Conservation (phyloP, 306 rosid species). For the Crotalaria pallida region DNA sequence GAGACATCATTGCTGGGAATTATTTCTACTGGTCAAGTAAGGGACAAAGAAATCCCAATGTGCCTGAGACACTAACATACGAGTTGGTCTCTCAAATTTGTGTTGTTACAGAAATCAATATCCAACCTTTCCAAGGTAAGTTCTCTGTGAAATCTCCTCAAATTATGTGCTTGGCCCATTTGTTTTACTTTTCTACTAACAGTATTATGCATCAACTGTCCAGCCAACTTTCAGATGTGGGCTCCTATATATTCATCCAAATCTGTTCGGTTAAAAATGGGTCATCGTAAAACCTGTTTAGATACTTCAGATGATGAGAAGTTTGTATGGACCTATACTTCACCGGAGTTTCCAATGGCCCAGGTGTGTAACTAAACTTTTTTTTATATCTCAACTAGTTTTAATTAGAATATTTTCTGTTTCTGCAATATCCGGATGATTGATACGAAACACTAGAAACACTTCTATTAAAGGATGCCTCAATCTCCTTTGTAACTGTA, state of each 20-base stretch:
- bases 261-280: slow-evolving; percentile 72
- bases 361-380: slow-evolving; percentile 42
- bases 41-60: slow-evolving; percentile 62
- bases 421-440: slow-evolving; percentile 4
- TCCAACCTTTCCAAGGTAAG: slow-evolving; percentile 87
- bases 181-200: slow-evolving; percentile 11
- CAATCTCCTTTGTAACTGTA: neutral
- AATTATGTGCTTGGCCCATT: slow-evolving; percentile 10
- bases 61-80: slow-evolving; percentile 78
- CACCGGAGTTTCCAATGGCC: slow-evolving; percentile 75
- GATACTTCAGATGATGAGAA: slow-evolving; percentile 35
- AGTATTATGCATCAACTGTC: slow-evolving; percentile 10
- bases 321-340: slow-evolving; percentile 77
- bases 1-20: slow-evolving; percentile 24
- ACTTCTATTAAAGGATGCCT: neutral
- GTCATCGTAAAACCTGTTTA: slow-evolving; percentile 39
- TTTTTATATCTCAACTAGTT: slow-evolving; percentile 8
- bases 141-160: neutral
- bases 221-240: slow-evolving; percentile 71
- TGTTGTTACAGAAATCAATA: slow-evolving; percentile 53
- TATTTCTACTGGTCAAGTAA: slow-evolving; percentile 81
- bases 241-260: slow-evolving; percentile 74
- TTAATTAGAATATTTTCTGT: slow-evolving; percentile 1
- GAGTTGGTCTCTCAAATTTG: slow-evolving; percentile 60
- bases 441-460: slow-evolving; percentile 10